Conservation (phyloP, 345 rosid genomes). For the Camelina neglecta region DNA sequence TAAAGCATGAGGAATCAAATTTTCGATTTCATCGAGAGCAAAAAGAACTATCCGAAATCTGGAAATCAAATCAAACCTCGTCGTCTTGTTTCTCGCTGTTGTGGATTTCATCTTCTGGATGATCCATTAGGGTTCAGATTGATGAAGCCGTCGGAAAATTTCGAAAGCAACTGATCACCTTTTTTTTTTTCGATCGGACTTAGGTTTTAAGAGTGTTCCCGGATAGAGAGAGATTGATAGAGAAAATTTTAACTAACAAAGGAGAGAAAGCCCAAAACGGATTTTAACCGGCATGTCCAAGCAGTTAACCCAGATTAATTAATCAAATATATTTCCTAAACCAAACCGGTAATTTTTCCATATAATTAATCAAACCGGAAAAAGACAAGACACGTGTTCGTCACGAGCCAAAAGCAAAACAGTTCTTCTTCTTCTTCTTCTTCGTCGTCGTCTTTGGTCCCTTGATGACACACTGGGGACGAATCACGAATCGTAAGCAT, state of each 20-base stretch:
- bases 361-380: too few relatives aligned
- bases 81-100: slow-evolving; percentile 65
- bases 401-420: slow-evolving; percentile 16
- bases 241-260: not conserved
- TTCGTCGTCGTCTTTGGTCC: not conserved
- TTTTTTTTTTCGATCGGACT: slow-evolving; percentile 22
- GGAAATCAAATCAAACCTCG: slow-evolving; percentile 64
- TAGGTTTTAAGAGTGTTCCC: slow-evolving; percentile 24
- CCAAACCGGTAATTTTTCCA: too few relatives aligned
- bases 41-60: slow-evolving; percentile 2
- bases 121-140: slow-evolving; percentile 55
- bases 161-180: slow-evolving; percentile 1
- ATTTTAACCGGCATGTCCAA: not conserved
- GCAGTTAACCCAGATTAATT: not conserved
- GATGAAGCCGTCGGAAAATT: not conserved
- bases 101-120: slow-evolving; percentile 65
- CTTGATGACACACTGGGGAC: not conserved
- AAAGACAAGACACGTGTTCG: slow-evolving; percentile 26
- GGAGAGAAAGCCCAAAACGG: not conserved
- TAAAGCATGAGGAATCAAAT: slow-evolving; percentile 5
- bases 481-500: too few relatives aligned
- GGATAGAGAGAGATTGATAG: slow-evolving; percentile 9
- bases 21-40: not conserved
- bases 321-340: too few relatives aligned
- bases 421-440: not conserved